Evolutionary conservation across 2,329 filamentous ascomycete genomes (phyloP).

Genomic region (Epicoccum sorghinum): DNA sequence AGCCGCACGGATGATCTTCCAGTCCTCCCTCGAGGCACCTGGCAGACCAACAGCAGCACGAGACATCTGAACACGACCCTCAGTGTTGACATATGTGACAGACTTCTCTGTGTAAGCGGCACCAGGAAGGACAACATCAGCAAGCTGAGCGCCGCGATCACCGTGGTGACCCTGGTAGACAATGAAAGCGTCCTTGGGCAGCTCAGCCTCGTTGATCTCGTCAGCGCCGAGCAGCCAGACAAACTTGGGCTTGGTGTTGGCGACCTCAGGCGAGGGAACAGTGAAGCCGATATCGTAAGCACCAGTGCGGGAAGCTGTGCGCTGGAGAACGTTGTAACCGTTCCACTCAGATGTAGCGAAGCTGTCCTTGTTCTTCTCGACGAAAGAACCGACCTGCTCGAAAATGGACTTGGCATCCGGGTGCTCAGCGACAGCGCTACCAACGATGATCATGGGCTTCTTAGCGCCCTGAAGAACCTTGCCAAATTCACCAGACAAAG

Average conservation of each 20-base stretch:
- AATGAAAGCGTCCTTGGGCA: constrained; percentile 95
- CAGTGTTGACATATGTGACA: constrained; percentile 96
- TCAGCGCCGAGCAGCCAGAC: constrained; percentile 96
- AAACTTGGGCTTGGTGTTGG: constrained; percentile 88
- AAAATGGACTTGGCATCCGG: constrained; percentile 90
- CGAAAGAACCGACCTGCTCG: constrained; percentile 86
- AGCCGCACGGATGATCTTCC: constrained; percentile 95
- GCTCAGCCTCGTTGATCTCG: constrained; percentile 81
- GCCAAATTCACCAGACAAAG: constrained; percentile 84
- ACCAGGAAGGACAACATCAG: constrained; percentile 90
- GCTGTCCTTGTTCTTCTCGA: constrained; percentile 89
- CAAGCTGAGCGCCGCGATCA: constrained; percentile 88
- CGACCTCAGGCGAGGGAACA: constrained; percentile 79
- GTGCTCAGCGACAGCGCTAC: constrained; percentile 90
- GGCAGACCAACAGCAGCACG: constrained; percentile 87
- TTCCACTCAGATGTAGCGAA: constrained; percentile 94
- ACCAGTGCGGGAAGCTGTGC: constrained; percentile 87
- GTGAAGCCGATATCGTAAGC: constrained; percentile 97
- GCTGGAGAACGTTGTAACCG: constrained; percentile 95
- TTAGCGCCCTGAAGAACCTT: constrained; percentile 89
- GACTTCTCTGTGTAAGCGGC: constrained; percentile 97
- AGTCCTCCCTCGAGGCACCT: constrained; percentile 91
- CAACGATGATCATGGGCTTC: constrained; percentile 95
- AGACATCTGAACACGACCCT: constrained; percentile 93
- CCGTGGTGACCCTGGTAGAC: constrained; percentile 99